A percentile compares a stretch with the other conserved stretches of the same genome.
phyloP scores from a whole-genome alignment of 441 rosid genomes.

The Eutrema salsugineum region DNA sequence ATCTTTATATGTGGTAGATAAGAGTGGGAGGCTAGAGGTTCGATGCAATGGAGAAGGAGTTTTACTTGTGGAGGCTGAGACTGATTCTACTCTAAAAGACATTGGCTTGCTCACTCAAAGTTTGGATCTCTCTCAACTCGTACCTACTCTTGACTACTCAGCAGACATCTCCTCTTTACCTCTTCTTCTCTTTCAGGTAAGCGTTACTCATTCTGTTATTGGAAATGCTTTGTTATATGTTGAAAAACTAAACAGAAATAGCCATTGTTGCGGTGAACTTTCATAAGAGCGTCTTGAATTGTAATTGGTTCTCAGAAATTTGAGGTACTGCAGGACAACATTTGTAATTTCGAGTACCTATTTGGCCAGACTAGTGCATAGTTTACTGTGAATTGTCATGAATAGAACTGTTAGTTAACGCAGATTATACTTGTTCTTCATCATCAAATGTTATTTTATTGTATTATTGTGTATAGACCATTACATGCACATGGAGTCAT shows the following conservation, averaged over 20 bases:
- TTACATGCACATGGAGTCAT: neutral
- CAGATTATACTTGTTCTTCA: neutral
- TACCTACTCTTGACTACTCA: slow-evolving; percentile 29
- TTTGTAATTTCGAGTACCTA: neutral
- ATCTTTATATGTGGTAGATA: neutral
- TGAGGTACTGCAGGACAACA: neutral
- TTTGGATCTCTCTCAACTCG: slow-evolving; percentile 23
- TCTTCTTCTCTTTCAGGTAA: slow-evolving; percentile 35
- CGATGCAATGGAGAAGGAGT: slow-evolving; percentile 39
- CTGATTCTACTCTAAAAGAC: slow-evolving; percentile 21
- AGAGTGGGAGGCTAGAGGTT: slow-evolving; percentile 33
- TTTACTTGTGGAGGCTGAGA: slow-evolving; percentile 34
- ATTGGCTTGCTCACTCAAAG: slow-evolving; percentile 14
- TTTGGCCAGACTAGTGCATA: neutral
- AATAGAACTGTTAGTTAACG: neutral
- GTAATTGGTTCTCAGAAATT: neutral
- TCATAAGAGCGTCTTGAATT: neutral
- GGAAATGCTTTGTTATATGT: neutral
- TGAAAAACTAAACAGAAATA: too few species aligned
- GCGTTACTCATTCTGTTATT: neutral
- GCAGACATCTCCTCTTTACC: slow-evolving; percentile 29
- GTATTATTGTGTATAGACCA: neutral
- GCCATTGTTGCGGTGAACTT: neutral
- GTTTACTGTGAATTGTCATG: neutral
- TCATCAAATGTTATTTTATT: neutral